phyloP scores from a whole-genome alignment of 371 early-diverging fungal species.

The Mortierella sp. region DNA sequence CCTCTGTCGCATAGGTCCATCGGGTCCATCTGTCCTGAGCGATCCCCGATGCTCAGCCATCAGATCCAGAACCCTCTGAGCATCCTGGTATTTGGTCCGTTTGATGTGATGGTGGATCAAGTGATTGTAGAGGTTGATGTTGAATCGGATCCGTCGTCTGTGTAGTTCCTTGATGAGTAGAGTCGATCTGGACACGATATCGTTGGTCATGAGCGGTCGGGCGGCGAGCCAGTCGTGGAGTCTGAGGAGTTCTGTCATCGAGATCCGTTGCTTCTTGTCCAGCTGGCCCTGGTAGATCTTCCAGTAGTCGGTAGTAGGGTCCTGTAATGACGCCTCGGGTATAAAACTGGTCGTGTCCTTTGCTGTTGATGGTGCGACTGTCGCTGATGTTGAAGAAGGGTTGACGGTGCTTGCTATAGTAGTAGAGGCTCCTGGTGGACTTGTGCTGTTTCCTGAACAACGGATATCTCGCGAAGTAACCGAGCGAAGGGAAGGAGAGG shows the following conservation, averaged over 20 bases:
- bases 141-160: constrained; percentile 1
- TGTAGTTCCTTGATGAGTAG: constrained; percentile 13
- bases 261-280: constrained; percentile 9
- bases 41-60: constrained; percentile 6
- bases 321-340: constrained; percentile 15
- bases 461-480: not conserved
- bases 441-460: not conserved
- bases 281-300: constrained; percentile 34
- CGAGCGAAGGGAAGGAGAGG: not conserved
- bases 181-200: constrained; percentile 14
- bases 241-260: constrained; percentile 15
- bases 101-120: constrained; percentile 29
- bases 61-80: constrained; percentile 14
- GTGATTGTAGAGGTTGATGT: constrained; percentile 30
- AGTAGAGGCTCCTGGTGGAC: not conserved
- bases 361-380: not conserved
- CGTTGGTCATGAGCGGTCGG: constrained; percentile 22
- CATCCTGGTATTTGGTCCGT: constrained; percentile 31
- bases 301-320: constrained; percentile 39
- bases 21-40: not conserved
- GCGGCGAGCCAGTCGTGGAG: constrained; percentile 37
- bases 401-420: no score
- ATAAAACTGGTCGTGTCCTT: constrained; percentile 10
- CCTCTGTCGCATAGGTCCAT: constrained; percentile 6
- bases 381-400: not conserved